These are phyloP conservation scores for Cucurbita pepo DNA, from an alignment of 306 rosid species.

Conservation along the genomic window DNA sequence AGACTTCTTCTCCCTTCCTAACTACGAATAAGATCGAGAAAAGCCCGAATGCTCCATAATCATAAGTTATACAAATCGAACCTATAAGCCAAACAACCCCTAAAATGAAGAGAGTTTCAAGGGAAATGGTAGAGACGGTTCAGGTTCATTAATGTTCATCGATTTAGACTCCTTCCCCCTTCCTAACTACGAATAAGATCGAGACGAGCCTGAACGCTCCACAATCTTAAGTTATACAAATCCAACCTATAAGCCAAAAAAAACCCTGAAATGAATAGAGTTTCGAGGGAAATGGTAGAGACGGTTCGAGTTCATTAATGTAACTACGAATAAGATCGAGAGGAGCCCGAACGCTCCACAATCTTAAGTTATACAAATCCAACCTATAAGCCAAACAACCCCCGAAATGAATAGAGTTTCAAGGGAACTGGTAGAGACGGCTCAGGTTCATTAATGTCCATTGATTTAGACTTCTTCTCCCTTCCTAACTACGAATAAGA, in stretches of 20 bases:
- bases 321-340: too few relatives aligned
- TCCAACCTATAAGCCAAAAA: neutral
- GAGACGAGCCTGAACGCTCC: neutral
- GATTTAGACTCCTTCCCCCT: too few relatives aligned
- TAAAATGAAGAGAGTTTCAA: neutral
- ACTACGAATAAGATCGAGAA: too few relatives aligned
- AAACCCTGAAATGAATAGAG: neutral
- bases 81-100: neutral
- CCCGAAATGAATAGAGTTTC: neutral
- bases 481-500: too few relatives aligned
- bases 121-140: too few relatives aligned
- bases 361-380: neutral
- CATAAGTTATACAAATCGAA: neutral
- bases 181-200: too few relatives aligned
- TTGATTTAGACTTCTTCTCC: too few relatives aligned
- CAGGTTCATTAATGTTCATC: too few relatives aligned
- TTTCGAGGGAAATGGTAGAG: too few relatives aligned
- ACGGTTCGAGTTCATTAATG: too few relatives aligned
- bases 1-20: too few relatives aligned
- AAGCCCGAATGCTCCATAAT: neutral
- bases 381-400: neutral
- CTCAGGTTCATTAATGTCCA: too few relatives aligned
- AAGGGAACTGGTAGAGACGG: neutral
- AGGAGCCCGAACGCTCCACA: neutral
- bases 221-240: neutral